Evolutionary conservation across 2,329 filamentous ascomycete genomes (phyloP), one percentile per base, ranked within the genome.

Genomic region (Fusarium tricinctum): DNA sequence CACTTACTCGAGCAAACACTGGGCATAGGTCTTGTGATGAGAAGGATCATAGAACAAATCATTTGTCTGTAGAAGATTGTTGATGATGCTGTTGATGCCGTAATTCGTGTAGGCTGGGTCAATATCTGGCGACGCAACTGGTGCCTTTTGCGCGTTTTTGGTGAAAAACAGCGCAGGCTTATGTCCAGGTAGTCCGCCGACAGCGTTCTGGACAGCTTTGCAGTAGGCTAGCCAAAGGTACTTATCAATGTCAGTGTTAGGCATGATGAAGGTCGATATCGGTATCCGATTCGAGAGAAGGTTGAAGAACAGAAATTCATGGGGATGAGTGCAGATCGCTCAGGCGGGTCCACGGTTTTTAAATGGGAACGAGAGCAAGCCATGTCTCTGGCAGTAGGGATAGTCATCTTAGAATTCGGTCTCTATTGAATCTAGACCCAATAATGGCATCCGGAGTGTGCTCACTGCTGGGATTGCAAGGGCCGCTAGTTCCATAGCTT

Each of bases 81-180:
- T 66, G 20, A 69, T 57, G 2, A 69, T 69, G 4, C 50, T 58
- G 45, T 70, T 59, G 35, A 69, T 64, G 2, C 67, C 67, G 17
- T 54, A 57, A 20, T 69, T 69, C 3, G 67, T 69, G 10, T 69
- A 69, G 5, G 67, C 46, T 8, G 67, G 40, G 22, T 69, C 50
- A 6, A 69, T 67, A 30, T 59, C 47, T 8, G 54, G 48, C 8
- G 67, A 70, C 1, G 67, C 66, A 19, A 69, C 54, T 5, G 67
- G 67, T 12, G 67, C 67, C 10, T 69, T 69, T 26, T 69, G 67
- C 12, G 67, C 67, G 20, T 68, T 53, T n/a, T 68, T 69, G 50
- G 67, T 69, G 32, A 69, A 69, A 30, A 69, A 69, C 22, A 69
- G 17, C 6, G 67, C 67, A n/a, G 67, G 67, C 44, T 64, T 69